These are phyloP conservation scores for Moesziomyces aphidis DNA, from an alignment of 1,284 basidiomycete species.

Conservation along the genomic window DNA sequence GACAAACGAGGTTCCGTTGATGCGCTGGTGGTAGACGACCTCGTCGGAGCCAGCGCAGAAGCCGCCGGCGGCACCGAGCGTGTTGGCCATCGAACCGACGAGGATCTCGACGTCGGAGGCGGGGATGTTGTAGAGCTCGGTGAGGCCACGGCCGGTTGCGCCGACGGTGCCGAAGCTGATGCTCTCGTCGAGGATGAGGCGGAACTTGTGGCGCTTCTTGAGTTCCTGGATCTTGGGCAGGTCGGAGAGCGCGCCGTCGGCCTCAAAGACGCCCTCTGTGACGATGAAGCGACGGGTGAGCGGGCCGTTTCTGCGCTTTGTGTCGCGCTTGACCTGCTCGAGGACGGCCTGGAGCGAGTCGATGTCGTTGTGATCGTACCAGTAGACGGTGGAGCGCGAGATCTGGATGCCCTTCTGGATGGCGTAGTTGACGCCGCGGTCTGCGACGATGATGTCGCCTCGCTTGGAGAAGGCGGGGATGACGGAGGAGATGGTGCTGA, in stretches of 20 bases:
- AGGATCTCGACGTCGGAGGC: constrained; percentile 73
- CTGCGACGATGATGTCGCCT: constrained; percentile 97
- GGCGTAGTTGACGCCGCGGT: constrained; percentile 91
- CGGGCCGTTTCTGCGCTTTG: constrained; percentile 82
- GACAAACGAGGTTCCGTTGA: constrained; percentile 95
- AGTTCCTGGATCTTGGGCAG: constrained; percentile 92
- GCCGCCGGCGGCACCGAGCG: constrained; percentile 86
- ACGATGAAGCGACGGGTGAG: constrained; percentile 94
- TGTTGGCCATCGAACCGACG: constrained; percentile 84
- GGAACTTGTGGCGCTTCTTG: constrained; percentile 94
- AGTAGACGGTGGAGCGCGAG: constrained; percentile 87
- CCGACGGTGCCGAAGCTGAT: constrained; percentile 94
- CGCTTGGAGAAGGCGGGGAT: constrained; percentile 98
- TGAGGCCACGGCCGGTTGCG: constrained; percentile 90
- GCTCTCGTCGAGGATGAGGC: constrained; percentile 92
- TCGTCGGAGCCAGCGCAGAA: constrained; percentile 91
- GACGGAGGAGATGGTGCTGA: constrained; percentile 90
- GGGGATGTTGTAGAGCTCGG: constrained; percentile 91
- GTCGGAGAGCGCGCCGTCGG: constrained; percentile 90
- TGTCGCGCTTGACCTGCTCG: constrained; percentile 84
- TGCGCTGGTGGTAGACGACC: constrained; percentile 91
- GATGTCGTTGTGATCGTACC: constrained; percentile 97
- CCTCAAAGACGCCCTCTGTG: constrained; percentile 96
- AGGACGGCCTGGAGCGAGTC: constrained; percentile 89
- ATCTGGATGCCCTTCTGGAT: constrained; percentile 98